Percentiles rank a stretch among this genome's conserved stretches.
Conservation (phyloP, 2,329 filamentous ascomycete genomes). For the Byssoonygena ceratinophila region DNA sequence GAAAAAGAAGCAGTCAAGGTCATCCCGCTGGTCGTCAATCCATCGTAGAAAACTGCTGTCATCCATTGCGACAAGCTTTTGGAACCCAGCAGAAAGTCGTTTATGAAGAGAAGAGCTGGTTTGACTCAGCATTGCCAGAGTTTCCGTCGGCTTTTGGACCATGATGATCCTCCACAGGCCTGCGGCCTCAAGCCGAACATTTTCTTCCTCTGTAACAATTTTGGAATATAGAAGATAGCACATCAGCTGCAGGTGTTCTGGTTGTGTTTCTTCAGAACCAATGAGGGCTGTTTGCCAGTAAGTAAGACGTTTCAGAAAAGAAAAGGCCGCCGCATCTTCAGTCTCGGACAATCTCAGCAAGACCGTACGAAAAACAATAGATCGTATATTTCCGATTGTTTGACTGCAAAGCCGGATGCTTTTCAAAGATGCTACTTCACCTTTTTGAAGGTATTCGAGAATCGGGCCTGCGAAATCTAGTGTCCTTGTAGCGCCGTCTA, state of each 20-base stretch:
- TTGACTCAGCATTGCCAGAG: constrained; percentile 60
- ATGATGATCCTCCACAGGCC: constrained; percentile 85
- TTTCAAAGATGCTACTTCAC: constrained; percentile 70
- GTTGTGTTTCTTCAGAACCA: constrained; percentile 62
- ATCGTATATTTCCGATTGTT: constrained; percentile 63
- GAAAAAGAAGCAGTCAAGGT: constrained; percentile 73
- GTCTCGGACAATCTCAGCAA: constrained; percentile 75
- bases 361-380: constrained; percentile 66
- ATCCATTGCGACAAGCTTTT: constrained; percentile 75
- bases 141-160: constrained; percentile 83
- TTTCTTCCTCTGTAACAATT: constrained; percentile 57
- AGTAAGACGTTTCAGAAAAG: constrained; percentile 71
- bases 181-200: constrained; percentile 64
- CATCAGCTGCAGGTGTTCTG: constrained; percentile 72
- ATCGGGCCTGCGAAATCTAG: constrained; percentile 78
- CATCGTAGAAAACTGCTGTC: constrained; percentile 78
- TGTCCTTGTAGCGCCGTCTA: constrained; percentile 71
- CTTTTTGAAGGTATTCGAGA: constrained; percentile 77
- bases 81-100: constrained; percentile 63
- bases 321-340: constrained; percentile 57
- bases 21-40: constrained; percentile 70
- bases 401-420: constrained; percentile 84
- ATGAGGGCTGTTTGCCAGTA: constrained; percentile 95
- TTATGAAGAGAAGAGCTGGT: constrained; percentile 60
- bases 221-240: constrained; percentile 92